Evolutionary conservation across 2,329 filamentous ascomycete species (phyloP).

Genomic region (Seiridium cupressi): DNA sequence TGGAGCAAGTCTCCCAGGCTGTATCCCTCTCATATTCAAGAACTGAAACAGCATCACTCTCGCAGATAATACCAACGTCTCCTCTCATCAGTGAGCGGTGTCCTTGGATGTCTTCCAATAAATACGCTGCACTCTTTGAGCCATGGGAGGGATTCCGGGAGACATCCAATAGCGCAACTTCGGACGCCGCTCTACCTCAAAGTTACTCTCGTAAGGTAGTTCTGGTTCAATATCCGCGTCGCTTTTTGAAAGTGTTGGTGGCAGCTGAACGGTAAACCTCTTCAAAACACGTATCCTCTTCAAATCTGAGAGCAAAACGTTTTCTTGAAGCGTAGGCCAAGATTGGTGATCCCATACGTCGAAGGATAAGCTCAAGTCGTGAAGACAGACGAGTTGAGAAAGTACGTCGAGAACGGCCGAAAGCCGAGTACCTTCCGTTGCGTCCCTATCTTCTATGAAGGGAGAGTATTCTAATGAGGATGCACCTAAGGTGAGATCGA

Average conservation of each 20-base stretch:
- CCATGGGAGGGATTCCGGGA: neutral
- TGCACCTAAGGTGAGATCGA: conserved; percentile 25
- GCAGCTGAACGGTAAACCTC: neutral
- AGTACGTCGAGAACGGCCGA: conserved; percentile 14
- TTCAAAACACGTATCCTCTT: conserved; percentile 16
- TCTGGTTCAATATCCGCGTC: too few species aligned
- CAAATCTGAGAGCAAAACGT: conserved; percentile 15
- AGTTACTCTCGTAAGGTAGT: conserved; percentile 11
- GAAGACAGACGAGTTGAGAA: conserved; percentile 18
- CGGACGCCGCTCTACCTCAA: conserved; percentile 21
- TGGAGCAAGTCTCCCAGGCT: too few species aligned
- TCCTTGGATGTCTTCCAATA: neutral
- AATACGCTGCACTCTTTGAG: neutral
- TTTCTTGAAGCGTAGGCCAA: conserved; percentile 28
- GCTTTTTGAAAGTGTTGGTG: too few species aligned
- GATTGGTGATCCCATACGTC: conserved; percentile 26
- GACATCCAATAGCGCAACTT: conserved; percentile 27
- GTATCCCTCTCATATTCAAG: neutral
- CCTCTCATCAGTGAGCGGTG: neutral
- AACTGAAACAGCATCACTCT: neutral
- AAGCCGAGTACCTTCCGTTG: neutral
- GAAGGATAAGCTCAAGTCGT: conserved; percentile 24
- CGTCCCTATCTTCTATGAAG: conserved; percentile 15
- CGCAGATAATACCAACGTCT: neutral
- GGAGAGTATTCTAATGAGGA: conserved; percentile 22